Evolutionary conservation across 345 rosid species (phyloP).

Genomic region (Cardamine chenopodiifolia): DNA sequence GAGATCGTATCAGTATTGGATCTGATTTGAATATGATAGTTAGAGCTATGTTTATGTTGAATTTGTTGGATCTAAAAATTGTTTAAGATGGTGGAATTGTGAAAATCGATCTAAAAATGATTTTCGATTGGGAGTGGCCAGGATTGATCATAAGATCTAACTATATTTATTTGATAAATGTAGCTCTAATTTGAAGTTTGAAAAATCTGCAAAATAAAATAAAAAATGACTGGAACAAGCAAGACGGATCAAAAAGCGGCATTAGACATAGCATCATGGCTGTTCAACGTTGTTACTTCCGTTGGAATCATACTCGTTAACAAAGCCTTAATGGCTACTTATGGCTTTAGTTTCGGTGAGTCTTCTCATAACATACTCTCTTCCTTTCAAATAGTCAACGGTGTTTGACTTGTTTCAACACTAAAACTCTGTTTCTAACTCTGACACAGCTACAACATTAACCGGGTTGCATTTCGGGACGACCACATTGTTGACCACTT

Average conservation of each 20-base stretch:
- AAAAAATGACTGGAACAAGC: constrained; percentile 65
- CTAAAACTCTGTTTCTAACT: constrained; percentile 14
- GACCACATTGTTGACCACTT: constrained; percentile 73
- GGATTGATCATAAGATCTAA: constrained; percentile 15
- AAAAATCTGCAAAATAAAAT: constrained; percentile 33
- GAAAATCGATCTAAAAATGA: constrained; percentile 5
- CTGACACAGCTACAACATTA: constrained; percentile 88
- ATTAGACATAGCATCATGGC: constrained; percentile 91
- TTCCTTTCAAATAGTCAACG: not conserved
- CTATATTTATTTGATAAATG: not conserved
- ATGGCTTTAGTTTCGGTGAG: constrained; percentile 93
- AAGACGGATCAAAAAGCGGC: constrained; percentile 78
- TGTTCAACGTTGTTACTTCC: constrained; percentile 95
- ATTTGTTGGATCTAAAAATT: constrained; percentile 26
- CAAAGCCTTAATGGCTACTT: constrained; percentile 92
- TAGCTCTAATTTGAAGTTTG: constrained; percentile 25
- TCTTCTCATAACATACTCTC: not conserved
- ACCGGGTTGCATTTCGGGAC: constrained; percentile 98
- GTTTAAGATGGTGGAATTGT: constrained; percentile 22
- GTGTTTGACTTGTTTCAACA: constrained; percentile 30
- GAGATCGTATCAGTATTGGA: constrained; percentile 23
- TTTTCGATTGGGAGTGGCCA: not conserved
- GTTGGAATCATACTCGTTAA: constrained; percentile 97
- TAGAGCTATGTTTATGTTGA: constrained; percentile 4
- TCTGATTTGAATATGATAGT: constrained; percentile 25